Base-by-base conservation (phyloP, 148 eudicot species). In the Fallopia convolvulus region DNA sequence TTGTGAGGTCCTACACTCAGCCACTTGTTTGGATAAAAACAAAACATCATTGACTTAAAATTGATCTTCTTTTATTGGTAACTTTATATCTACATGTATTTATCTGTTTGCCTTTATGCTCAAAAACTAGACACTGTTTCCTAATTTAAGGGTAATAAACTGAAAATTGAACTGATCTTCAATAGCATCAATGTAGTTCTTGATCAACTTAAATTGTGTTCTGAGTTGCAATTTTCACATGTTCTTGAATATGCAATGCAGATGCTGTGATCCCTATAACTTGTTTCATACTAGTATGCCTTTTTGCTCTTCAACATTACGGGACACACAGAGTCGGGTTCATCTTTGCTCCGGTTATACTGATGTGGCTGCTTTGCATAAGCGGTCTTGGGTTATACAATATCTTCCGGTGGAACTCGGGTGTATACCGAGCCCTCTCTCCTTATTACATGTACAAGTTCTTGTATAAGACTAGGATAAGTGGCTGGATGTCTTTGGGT, bases 281-380 rank as follows among this genome's bases (percentile, higher is more conserved):
- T 8, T 89, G 91, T 72, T 77, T 86, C 80, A 88, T 91, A 53
- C 79, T 91, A 70, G 84, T 91, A 77, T 85, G 75, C 12, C 81
- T 87, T 48, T 89, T 91, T 78, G 84, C 91, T 39, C 81, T 87
- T 40, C 96, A 89, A 77, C 91, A 89, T 77, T 84, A 87, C 60
- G 92, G 96, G 77, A 91, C 96, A 58, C 87, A 85, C 50, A 83
- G 80, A 84, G 93, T 91, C 48, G 89, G 86, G 41, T 91, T 89
- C 84, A 76, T 91, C 78, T 91, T 91, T 78, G 96, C 96, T 17
- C 96, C 96, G 10, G 76, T 91, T 49, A 89, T 91, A 76, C 77
- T 86, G 18, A 82, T 83, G 8, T 91, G 96, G 96, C 86, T 91
- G 36, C 74, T 89, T 1, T 88, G 87, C 70, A 88, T 91, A 44